These are phyloP conservation scores for Candida tammaniensis DNA, from an alignment of 805 yeast species.

Conservation along the genomic window DNA sequence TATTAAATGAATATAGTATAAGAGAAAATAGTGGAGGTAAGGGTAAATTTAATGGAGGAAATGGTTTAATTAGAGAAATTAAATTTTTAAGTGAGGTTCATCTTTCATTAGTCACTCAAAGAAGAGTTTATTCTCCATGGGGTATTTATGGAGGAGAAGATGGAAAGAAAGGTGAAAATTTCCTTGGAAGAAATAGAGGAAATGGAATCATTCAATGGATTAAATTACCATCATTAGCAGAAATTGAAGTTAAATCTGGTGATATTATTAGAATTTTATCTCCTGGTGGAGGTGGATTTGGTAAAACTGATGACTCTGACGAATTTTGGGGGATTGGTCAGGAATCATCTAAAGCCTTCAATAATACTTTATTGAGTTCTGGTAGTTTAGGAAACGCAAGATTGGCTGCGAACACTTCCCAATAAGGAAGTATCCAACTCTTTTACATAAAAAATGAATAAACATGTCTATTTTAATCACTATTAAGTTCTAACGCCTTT, in stretches of 20 bases:
- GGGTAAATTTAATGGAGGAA: constrained; percentile 19
- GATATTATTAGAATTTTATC: constrained; percentile 67
- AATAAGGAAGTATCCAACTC: too few species aligned
- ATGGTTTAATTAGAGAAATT: constrained; percentile 20
- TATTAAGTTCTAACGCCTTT: too few species aligned
- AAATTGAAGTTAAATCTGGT: constrained; percentile 54
- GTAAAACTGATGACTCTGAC: constrained; percentile 26
- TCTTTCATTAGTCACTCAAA: constrained; percentile 18
- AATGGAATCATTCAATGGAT: constrained; percentile 18
- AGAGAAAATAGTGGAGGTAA: constrained; percentile 16
- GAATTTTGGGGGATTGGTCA: constrained; percentile 14
- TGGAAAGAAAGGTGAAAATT: constrained; percentile 36
- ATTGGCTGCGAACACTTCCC: constrained; percentile 21
- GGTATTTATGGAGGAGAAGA: constrained; percentile 30
- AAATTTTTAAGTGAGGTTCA: constrained; percentile 16
- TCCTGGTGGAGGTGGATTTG: constrained; percentile 88
- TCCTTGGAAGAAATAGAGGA: constrained; percentile 29
- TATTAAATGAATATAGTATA: constrained; percentile 13
- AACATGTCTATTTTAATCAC: too few species aligned
- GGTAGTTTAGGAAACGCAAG: constrained; percentile 21
- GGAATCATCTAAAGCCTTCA: background rate
- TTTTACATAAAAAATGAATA: too few species aligned
- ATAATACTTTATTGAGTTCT: constrained; percentile 6
- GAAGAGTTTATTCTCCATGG: constrained; percentile 18
- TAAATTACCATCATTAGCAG: constrained; percentile 60